Percentiles rank a stretch among this genome's conserved stretches.
phyloP scores from a whole-genome alignment of 225 moss, liverwort and hornwort genomes.

The Takakia lepidozioides region DNA sequence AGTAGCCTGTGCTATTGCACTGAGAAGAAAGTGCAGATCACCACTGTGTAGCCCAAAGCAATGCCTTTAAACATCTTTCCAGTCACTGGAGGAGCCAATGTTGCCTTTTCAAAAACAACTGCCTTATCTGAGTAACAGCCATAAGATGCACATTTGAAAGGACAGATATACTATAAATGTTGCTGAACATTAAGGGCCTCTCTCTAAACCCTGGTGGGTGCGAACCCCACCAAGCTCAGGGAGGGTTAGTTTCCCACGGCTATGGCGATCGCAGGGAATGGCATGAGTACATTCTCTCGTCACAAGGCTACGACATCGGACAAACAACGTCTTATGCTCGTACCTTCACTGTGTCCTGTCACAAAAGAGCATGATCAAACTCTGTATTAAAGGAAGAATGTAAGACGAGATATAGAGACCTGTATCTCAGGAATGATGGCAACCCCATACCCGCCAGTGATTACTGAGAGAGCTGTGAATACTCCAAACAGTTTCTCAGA shows the following conservation, averaged over 20 bases:
- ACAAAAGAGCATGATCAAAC: not conserved
- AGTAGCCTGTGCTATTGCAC: conserved; percentile 52
- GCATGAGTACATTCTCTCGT: too few species aligned
- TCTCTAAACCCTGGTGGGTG: too few species aligned
- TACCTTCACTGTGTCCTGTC: too few species aligned
- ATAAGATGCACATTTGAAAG: too few species aligned
- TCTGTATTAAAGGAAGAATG: not conserved
- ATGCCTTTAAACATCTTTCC: conserved; percentile 60
- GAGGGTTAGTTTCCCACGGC: too few species aligned
- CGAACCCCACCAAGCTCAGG: too few species aligned
- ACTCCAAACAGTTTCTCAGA: conserved; percentile 42
- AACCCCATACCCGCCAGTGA: conserved; percentile 50
- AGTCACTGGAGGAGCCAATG: conserved; percentile 43
- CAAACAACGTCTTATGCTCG: too few species aligned
- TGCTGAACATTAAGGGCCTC: too few species aligned
- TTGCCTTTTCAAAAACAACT: conserved; percentile 19
- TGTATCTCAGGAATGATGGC: conserved; percentile 59
- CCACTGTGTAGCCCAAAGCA: conserved; percentile 43
- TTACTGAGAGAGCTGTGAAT: conserved; percentile 45
- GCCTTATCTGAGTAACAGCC: too few species aligned
- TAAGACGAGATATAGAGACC: conserved; percentile 11
- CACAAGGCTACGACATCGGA: too few species aligned
- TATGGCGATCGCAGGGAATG: too few species aligned
- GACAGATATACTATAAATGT: too few species aligned
- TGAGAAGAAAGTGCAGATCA: conserved; percentile 44